These are phyloP conservation scores for Micractinium sp. DNA, from an alignment of 139 green algal genomes.

Conservation along the genomic window DNA sequence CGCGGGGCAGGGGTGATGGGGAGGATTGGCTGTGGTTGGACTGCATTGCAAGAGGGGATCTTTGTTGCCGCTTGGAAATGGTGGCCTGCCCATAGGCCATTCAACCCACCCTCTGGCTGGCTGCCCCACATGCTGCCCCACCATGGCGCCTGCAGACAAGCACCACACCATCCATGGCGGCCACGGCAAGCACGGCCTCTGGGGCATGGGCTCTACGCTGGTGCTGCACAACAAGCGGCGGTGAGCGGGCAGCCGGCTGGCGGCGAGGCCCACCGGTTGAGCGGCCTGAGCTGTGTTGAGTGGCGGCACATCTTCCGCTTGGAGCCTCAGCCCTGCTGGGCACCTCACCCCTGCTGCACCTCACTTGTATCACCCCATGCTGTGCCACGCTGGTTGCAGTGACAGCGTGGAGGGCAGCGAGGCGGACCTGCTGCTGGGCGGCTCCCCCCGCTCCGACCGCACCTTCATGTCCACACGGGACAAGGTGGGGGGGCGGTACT, in stretches of 20 bases:
- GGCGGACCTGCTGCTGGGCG: constrained; percentile 32
- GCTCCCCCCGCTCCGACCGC: constrained; percentile 9
- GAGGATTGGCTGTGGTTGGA: no score
- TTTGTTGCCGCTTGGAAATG: neutral
- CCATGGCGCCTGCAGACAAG: neutral
- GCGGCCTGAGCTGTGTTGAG: neutral
- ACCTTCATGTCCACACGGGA: constrained; percentile 22
- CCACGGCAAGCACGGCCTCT: constrained; percentile 46
- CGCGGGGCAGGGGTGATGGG: neutral
- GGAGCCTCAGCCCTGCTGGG: neutral
- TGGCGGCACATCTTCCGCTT: neutral
- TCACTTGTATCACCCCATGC: neutral
- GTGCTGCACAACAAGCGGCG: constrained; percentile 46
- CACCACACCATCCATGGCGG: constrained; percentile 45
- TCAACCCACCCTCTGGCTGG: neutral
- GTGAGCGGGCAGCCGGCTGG: neutral
- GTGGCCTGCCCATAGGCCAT: neutral
- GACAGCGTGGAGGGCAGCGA: constrained; percentile 31
- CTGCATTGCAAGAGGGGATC: no score
- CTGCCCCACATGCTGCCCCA: neutral
- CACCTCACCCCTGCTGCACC: neutral
- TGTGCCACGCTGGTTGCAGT: neutral
- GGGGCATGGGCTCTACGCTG: constrained; percentile 48
- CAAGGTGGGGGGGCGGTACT: constrained; percentile 4
- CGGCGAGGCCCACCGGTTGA: neutral